Conservation (phyloP, 371 early-diverging fungal genomes). For the Basidiobolus meristosporus region DNA sequence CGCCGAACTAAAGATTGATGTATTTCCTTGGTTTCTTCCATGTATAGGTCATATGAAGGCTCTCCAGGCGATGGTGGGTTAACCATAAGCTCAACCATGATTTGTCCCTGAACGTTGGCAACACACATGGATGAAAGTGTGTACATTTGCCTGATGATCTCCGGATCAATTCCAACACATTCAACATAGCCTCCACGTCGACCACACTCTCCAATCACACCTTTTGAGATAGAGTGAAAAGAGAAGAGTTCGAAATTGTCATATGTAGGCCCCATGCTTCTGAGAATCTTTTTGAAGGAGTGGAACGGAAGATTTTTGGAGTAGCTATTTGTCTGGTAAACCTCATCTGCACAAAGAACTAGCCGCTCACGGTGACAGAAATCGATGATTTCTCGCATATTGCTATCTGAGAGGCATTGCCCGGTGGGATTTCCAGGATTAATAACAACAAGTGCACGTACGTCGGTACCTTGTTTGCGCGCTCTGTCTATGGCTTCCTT, state of each 20-base stretch:
- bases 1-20: constrained; percentile 69
- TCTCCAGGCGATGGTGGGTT: constrained; percentile 75
- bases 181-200: constrained; percentile 96
- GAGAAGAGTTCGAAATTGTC: constrained; percentile 67
- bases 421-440: constrained; percentile 98
- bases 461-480: constrained; percentile 53
- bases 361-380: no score
- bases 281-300: constrained; percentile 88
- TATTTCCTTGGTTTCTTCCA: constrained; percentile 48
- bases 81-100: no score
- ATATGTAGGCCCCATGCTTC: constrained; percentile 40
- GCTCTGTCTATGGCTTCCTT: constrained; percentile 36
- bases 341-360: no score
- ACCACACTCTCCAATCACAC: constrained; percentile 96
- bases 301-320: constrained; percentile 69
- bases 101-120: constrained; percentile 73
- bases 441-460: constrained; percentile 87
- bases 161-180: constrained; percentile 56
- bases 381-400: constrained; percentile 80
- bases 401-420: constrained; percentile 56
- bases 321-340: no score
- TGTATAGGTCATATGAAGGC: constrained; percentile 50
- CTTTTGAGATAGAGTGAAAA: constrained; percentile 92
- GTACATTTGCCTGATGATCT: constrained; percentile 65
- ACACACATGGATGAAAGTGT: constrained; percentile 82